Evolutionary conservation across 1,139 yeast genomes (phyloP).

Genomic region (Pichia sp.): DNA sequence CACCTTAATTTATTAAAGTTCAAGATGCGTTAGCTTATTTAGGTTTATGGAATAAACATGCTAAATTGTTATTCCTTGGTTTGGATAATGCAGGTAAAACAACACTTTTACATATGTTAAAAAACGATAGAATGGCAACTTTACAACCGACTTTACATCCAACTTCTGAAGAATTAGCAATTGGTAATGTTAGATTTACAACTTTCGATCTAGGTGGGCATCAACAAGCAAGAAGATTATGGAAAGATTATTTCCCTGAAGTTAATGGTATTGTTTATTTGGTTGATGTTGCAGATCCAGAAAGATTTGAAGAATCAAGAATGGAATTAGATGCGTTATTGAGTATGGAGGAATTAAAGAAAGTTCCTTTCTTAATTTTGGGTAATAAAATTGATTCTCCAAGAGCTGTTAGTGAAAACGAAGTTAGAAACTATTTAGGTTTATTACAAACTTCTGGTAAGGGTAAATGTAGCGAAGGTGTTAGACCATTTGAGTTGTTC

Average conservation of each 20-base stretch:
- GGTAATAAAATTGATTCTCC: constrained; percentile 97
- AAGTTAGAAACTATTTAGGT: constrained; percentile 85
- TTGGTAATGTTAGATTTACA: constrained; percentile 93
- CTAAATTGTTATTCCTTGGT: constrained; percentile 90
- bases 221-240: constrained; percentile 95
- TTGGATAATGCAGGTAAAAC: constrained; percentile 99
- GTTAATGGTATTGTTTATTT: constrained; percentile 95
- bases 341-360: constrained; percentile 81
- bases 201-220: constrained; percentile 99
- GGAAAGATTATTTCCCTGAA: constrained; percentile 99
- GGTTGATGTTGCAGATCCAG: constrained; percentile 96
- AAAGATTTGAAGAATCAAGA: constrained; percentile 89
- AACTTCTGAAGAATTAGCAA: constrained; percentile 94
- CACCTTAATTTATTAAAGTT: constrained; percentile 35
- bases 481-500: constrained; percentile 91
- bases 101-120: constrained; percentile 91
- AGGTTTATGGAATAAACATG: constrained; percentile 97
- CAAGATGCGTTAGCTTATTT: constrained; percentile 90
- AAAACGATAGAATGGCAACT: constrained; percentile 95
- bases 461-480: constrained; percentile 63
- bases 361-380: constrained; percentile 85
- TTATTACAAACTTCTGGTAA: constrained; percentile 87
- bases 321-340: constrained; percentile 91
- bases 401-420: constrained; percentile 91
- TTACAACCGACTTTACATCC: constrained; percentile 98